Evolutionary conservation across 2,329 filamentous ascomycete genomes (phyloP), one percentile per base, ranked within the genome.

Genomic region (Fusarium phyllophilum): DNA sequence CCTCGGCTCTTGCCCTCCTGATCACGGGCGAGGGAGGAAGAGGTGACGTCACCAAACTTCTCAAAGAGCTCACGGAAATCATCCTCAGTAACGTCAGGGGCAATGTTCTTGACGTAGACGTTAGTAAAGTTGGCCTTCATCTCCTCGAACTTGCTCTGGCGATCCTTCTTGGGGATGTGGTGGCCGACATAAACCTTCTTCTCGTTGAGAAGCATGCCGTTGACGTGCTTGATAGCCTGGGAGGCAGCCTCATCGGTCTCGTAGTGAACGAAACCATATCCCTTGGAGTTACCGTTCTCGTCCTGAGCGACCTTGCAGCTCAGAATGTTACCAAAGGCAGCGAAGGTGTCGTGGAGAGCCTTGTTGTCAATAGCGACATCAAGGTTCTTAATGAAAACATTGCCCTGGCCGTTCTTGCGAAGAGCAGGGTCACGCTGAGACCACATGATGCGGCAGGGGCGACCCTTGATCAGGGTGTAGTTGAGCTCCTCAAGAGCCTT

Each of bases 101-200:
- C 90, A 79, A 99, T 93, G 88, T 99, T 99, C 92, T 99, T 99
- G 88, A 99, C 94, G 87, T 99, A 99, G 85, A 99, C 92, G 85
- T 99, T 99, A 88, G 96, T 99, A 90, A 97, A 99, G 90, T 99
- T 99, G 85, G 96, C 96, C 92, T 99, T 99, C 96, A 99, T 99
- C 90, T 99, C 96, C 88, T 99, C 96, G 79, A 98, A 98, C 88
- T 99, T 99, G 94, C 94, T 97, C 90, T 98, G 96, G 80, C 96
- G 96, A 83, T 99, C 96, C 90, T 98, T 98, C 93, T 98, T 98
- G 84, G 96, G 95, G 81, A 99, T 98, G 87, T 99, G 96, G 86
- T 98, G 96, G 75, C 96, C 96, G 78, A 99, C 96, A 79, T 97
- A 99, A 75, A 99, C 96, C 91, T 99, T 99, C 93, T 99, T 99